Conservation (phyloP, 306 rosid genomes). For the Trichosanthes truncata region DNA sequence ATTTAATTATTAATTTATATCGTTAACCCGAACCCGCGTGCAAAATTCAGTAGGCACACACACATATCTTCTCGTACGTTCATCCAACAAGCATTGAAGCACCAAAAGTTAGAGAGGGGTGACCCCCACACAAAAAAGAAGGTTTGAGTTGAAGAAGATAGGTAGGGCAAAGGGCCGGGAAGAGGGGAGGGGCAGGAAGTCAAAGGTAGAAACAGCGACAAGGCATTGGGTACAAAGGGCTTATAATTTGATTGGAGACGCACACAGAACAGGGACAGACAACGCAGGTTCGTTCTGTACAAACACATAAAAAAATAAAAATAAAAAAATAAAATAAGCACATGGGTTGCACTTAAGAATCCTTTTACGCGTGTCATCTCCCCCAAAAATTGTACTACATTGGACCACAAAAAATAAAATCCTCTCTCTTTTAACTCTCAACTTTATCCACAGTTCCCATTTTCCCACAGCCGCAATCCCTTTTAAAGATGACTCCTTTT, state of each 20-base stretch:
- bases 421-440: background rate
- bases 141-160: background rate
- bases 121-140: background rate
- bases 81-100: background rate
- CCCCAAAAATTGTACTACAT: background rate
- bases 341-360: slow-evolving; percentile 1
- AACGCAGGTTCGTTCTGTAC: background rate
- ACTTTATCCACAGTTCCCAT: background rate
- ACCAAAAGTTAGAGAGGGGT: background rate
- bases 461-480: background rate
- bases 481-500: background rate
- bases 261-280: background rate
- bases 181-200: background rate
- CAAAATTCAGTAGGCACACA: background rate
- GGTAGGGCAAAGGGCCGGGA: background rate
- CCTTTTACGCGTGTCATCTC: slow-evolving; percentile 10
- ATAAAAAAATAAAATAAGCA: background rate
- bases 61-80: background rate
- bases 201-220: background rate
- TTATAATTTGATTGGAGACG: background rate
- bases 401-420: background rate
- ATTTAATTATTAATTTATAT: no score
- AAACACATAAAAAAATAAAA: no score
- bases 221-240: background rate
- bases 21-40: background rate